Base-by-base conservation (phyloP, 768 basidiomycete species). In the Macrolepiota dolichaula region DNA sequence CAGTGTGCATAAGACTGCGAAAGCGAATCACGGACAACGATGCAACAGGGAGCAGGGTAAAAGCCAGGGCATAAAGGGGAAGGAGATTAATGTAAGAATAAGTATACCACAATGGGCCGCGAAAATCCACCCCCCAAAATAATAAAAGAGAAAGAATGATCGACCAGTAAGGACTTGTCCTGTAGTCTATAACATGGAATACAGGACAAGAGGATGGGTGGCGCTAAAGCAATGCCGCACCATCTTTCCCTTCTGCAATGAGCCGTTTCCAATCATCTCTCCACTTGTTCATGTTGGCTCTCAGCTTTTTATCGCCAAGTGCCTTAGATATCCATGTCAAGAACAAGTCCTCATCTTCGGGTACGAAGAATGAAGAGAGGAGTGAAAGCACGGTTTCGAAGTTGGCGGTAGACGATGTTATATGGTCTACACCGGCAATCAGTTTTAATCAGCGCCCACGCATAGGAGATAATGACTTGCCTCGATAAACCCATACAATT, bases 361-460 rank as follows among this genome's bases (percentile, higher is more conserved):
- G 92, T 6, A 98, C 87, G 70, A 97, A 98, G 76, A 94, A 96
- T 7, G 94, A 96, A 0, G 95, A 96, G 9, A 99, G 77, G 13
- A 95, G 77, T 13, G 93, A 95, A 15, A 98, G 77, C 19, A 98
- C 87, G 2, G 91, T 96, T 74, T 99, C 96, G 72, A 99, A 98
- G 64, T 79, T 87, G 25, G 95, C 95, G 5, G 86, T 73, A 38
- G 78, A 77, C 1, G 92, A 85, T 1, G 91, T 87, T 65, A 99
- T 88, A 57, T 94, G 87, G 73, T 94, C 95, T 96, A 68, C 13
- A 44, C 50, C 40, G 17, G 40, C 55, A 15, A 35, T 44, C 46
- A 53, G 46, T 59, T n/a, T n/a, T 61, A 37, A 46, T 22, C 47
- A 36, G 19, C 40, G 35, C 51, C 50, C 35, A 49, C 35, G 38